Conservation (phyloP, 2,329 filamentous ascomycete genomes). For the Colletotrichum musae region DNA sequence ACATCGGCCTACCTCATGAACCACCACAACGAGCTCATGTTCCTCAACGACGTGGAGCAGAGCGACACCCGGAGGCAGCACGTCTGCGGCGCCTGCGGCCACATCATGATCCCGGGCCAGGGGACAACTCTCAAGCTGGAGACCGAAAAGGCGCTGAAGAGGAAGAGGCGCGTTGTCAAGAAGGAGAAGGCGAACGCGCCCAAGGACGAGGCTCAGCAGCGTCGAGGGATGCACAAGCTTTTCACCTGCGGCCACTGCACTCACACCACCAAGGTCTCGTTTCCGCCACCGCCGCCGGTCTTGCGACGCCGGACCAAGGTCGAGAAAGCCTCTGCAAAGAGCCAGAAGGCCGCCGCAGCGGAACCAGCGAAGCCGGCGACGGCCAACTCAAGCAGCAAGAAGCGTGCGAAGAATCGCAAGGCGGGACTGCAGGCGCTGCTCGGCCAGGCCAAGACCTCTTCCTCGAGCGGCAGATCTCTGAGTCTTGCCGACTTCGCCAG, state of each 20-base stretch:
- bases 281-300: conserved; percentile 28
- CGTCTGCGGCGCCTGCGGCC: conserved; percentile 72
- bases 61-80: conserved; percentile 67
- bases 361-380: conserved; percentile 47
- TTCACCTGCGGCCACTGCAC: conserved; percentile 37
- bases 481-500: conserved; percentile 70
- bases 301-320: conserved; percentile 47
- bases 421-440: conserved; percentile 76
- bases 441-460: conserved; percentile 63
- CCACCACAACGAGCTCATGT: conserved; percentile 64
- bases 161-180: conserved; percentile 43
- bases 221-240: conserved; percentile 33
- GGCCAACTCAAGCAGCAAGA: conserved; percentile 73
- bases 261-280: conserved; percentile 31
- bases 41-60: conserved; percentile 59
- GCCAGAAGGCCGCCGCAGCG: conserved; percentile 5
- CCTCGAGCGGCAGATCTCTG: conserved; percentile 55
- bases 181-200: conserved; percentile 6
- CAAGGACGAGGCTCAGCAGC: conserved; percentile 8
- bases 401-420: conserved; percentile 75
- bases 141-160: conserved; percentile 63
- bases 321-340: conserved; percentile 16
- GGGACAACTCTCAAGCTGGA: conserved; percentile 58
- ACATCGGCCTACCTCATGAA: conserved; percentile 73
- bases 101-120: conserved; percentile 70